Evolutionary conservation across 2,329 filamentous ascomycete species (phyloP).

Genomic region (Fusarium secorum): DNA sequence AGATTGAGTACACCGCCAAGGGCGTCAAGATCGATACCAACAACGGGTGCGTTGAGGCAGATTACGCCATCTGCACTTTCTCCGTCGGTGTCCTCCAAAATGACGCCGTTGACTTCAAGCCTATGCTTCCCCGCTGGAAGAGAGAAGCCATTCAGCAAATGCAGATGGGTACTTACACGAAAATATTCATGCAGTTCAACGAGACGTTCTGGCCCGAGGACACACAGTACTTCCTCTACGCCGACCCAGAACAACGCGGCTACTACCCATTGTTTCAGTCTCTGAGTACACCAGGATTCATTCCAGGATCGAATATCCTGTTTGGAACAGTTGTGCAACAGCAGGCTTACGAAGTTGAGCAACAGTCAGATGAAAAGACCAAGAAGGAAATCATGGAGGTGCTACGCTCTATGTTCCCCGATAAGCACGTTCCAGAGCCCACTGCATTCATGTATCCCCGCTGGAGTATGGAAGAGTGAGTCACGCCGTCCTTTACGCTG

Average conservation of each 20-base stretch:
- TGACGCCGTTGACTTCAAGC: slow-evolving; percentile 64
- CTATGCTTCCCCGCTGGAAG: slow-evolving; percentile 70
- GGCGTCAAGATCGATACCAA: slow-evolving; percentile 63
- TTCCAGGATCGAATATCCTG: slow-evolving; percentile 68
- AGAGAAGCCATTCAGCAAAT: slow-evolving; percentile 63
- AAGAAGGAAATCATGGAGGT: slow-evolving; percentile 67
- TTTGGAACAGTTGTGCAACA: slow-evolving; percentile 60
- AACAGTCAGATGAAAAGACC: slow-evolving; percentile 65
- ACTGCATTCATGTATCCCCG: slow-evolving; percentile 66
- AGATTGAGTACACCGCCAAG: slow-evolving; percentile 59
- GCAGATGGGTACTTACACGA: slow-evolving; percentile 75
- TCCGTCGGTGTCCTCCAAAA: slow-evolving; percentile 73
- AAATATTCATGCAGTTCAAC: slow-evolving; percentile 75
- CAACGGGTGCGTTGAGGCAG: slow-evolving; percentile 66
- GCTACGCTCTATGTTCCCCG: slow-evolving; percentile 69
- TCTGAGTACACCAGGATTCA: slow-evolving; percentile 63
- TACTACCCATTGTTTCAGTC: slow-evolving; percentile 70
- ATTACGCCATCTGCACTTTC: slow-evolving; percentile 72
- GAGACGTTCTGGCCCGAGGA: slow-evolving; percentile 67
- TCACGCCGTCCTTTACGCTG: rapidly evolving
- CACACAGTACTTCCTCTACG: slow-evolving; percentile 56
- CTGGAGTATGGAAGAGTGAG: slow-evolving; percentile 39
- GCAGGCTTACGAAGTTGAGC: slow-evolving; percentile 59
- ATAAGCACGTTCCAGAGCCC: slow-evolving; percentile 64
- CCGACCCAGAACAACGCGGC: slow-evolving; percentile 52